phyloP scores from a whole-genome alignment of 208 protist species.

The Trypanosoma scelopori region DNA sequence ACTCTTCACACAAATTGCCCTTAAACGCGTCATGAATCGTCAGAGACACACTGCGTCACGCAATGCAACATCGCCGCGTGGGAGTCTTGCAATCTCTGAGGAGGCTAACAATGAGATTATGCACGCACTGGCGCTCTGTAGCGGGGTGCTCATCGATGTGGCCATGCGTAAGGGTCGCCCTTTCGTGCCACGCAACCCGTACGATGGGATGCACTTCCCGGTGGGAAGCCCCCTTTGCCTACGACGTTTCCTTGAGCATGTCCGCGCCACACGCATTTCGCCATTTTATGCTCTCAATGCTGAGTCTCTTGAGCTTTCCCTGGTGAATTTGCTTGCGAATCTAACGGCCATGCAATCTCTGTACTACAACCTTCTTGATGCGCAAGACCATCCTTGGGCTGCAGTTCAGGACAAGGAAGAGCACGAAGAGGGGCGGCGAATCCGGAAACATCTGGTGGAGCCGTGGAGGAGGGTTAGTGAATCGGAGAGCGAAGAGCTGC shows the following conservation, averaged over 20 bases:
- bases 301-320: slow-evolving; percentile 8
- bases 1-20: slow-evolving; percentile 46
- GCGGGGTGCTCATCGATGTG: slow-evolving; percentile 21
- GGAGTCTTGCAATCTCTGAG: neutral
- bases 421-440: slow-evolving; percentile 1
- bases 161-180: slow-evolving; percentile 6
- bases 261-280: slow-evolving; percentile 14
- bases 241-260: slow-evolving; percentile 22
- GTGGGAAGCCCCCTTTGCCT: slow-evolving; percentile 54
- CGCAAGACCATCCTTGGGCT: neutral
- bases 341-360: slow-evolving; percentile 14
- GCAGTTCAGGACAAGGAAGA: neutral
- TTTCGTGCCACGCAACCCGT: slow-evolving; percentile 26
- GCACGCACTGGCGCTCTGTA: slow-evolving; percentile 19
- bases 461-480: slow-evolving; percentile 43
- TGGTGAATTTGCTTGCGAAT: slow-evolving; percentile 12
- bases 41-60: neutral
- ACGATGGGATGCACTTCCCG: slow-evolving; percentile 60
- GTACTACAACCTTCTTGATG: slow-evolving; percentile 23
- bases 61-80: neutral
- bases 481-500: slow-evolving; percentile 16
- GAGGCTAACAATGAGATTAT: slow-evolving; percentile 10
- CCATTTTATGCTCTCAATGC: slow-evolving; percentile 19
- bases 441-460: slow-evolving; percentile 49
- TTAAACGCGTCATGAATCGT: slow-evolving; percentile 37